Percentiles rank a stretch among this genome's conserved stretches.
phyloP scores from a whole-genome alignment of 2,329 filamentous ascomycete genomes.

The Immersiporthe knoxdaviesiana region DNA sequence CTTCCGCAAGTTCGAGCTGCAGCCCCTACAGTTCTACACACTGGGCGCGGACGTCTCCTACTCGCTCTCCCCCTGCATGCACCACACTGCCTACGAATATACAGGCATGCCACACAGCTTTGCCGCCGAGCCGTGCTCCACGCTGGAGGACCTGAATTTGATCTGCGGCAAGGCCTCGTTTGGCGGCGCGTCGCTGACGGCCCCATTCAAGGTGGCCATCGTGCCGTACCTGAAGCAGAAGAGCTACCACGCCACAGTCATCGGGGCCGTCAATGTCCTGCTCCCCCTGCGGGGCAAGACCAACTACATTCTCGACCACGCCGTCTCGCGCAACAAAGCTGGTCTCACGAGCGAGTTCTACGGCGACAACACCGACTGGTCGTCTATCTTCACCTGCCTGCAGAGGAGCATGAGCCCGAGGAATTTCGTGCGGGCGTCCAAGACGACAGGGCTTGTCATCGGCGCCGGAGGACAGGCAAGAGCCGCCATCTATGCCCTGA shows the following conservation, averaged over 20 bases:
- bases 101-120: constrained; percentile 71
- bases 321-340: constrained; percentile 61
- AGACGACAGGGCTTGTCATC: constrained; percentile 59
- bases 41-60: constrained; percentile 70
- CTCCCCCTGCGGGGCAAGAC: constrained; percentile 64
- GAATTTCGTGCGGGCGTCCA: constrained; percentile 58
- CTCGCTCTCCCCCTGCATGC: constrained; percentile 74
- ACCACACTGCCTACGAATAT: constrained; percentile 67
- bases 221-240: constrained; percentile 66
- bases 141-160: constrained; percentile 63
- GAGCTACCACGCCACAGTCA: constrained; percentile 69
- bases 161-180: constrained; percentile 64
- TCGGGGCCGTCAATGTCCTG: constrained; percentile 74
- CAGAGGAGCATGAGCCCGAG: constrained; percentile 71
- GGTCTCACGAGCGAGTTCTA: constrained; percentile 67
- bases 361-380: constrained; percentile 53
- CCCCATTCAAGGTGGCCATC: constrained; percentile 73
- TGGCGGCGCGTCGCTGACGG: constrained; percentile 66
- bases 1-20: constrained; percentile 63
- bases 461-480: constrained; percentile 74
- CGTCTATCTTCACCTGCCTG: constrained; percentile 57
- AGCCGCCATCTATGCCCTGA: constrained; percentile 73
- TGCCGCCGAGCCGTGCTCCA: constrained; percentile 60
- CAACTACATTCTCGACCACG: constrained; percentile 55
- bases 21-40: constrained; percentile 70